Evolutionary conservation across 2,329 filamentous ascomycete genomes (phyloP).

Genomic region (Tolypocladium capitatum): DNA sequence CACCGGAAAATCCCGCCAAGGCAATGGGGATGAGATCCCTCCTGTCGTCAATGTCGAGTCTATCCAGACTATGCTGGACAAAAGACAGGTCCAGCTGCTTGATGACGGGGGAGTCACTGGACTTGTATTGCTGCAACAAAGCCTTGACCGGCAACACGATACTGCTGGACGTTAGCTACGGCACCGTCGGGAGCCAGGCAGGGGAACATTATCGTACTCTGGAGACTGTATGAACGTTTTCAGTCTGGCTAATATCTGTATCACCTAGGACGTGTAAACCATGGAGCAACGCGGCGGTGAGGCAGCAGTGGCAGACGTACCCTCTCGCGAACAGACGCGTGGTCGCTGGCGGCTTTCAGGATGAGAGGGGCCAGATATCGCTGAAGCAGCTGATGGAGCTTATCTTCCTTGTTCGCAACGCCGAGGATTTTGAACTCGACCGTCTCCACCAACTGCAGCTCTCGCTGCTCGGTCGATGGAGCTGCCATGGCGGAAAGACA

Average conservation of each 20-base stretch:
- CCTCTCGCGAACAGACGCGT: constrained; percentile 69
- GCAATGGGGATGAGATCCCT: constrained; percentile 54
- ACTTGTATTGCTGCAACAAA: constrained; percentile 79
- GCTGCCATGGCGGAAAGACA: constrained; percentile 19
- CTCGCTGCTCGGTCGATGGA: constrained; percentile 45
- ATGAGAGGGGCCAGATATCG: constrained; percentile 71
- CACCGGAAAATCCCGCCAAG: constrained; percentile 17
- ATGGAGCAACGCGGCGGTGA: too few relatives aligned
- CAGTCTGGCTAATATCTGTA: constrained; percentile 36
- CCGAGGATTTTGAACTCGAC: constrained; percentile 71
- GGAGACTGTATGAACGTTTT: constrained; percentile 40
- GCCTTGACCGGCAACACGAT: constrained; percentile 75
- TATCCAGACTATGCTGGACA: constrained; percentile 63
- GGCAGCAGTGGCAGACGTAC: constrained; percentile 20
- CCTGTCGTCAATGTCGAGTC: constrained; percentile 44
- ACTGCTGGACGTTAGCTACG: constrained; percentile 16
- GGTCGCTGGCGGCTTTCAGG: constrained; percentile 73
- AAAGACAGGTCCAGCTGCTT: constrained; percentile 82
- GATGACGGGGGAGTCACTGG: constrained; percentile 58
- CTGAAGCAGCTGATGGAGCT: constrained; percentile 65
- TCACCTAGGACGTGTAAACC: constrained; percentile 22
- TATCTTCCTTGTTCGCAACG: constrained; percentile 70
- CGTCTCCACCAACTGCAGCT: constrained; percentile 71
- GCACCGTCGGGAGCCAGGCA: neutral
- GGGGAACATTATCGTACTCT: constrained; percentile 21